Evolutionary conservation across 768 basidiomycete genomes (phyloP).

Genomic region (Cantharellus anzutake): DNA sequence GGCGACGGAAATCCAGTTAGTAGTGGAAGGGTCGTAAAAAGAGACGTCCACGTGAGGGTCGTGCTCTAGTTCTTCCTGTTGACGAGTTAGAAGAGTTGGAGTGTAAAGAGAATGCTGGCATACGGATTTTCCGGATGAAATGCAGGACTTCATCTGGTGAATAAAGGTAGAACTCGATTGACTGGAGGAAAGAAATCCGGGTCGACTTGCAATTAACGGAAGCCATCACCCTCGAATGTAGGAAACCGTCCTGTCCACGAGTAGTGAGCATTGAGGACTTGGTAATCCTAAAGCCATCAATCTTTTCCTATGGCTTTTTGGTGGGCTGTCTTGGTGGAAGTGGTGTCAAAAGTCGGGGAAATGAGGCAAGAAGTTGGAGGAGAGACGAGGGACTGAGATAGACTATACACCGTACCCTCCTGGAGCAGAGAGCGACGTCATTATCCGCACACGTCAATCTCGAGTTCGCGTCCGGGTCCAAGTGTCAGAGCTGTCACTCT

Average conservation of each 20-base stretch:
- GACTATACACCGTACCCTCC: no score
- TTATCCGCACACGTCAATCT: no score
- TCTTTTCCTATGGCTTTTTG: neutral
- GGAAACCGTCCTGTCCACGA: conserved; percentile 38
- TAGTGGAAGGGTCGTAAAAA: conserved; percentile 48
- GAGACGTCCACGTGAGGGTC: conserved; percentile 66
- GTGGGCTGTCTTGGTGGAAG: neutral
- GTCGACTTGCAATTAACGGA: conserved; percentile 22
- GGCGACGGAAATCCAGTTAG: conserved; percentile 64
- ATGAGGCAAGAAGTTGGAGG: no score
- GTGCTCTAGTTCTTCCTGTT: conserved; percentile 40
- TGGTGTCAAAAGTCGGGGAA: neutral
- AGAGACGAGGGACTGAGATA: no score
- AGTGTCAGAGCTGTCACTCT: no score
- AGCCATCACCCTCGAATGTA: conserved; percentile 72
- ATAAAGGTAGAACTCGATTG: neutral
- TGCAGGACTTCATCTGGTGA: conserved; percentile 10
- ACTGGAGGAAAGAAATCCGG: no score
- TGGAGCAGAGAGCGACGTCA: no score
- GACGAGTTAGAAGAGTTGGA: neutral
- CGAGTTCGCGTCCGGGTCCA: no score
- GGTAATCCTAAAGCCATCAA: conserved; percentile 36
- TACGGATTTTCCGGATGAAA: conserved; percentile 43
- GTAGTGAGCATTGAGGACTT: conserved; percentile 65
- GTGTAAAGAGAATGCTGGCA: neutral